These are phyloP conservation scores for Cladophialophora immunda DNA, from an alignment of 2,329 filamentous ascomycete species.

Conservation along the genomic window DNA sequence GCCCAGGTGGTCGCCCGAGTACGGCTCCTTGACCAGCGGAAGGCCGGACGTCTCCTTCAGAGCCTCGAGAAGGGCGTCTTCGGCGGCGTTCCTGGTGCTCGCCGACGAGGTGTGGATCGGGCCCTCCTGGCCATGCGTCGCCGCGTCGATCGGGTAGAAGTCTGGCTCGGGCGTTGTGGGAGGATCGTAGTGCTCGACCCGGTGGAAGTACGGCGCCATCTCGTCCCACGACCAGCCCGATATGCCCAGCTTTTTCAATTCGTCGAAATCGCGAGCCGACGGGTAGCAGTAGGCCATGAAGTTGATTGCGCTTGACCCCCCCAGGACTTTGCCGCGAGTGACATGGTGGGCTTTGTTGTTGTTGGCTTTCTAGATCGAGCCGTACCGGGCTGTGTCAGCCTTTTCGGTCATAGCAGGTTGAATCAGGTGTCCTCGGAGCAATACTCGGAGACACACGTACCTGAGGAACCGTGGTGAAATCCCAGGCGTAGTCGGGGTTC, in stretches of 20 bases:
- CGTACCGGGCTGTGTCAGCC: constrained; percentile 6
- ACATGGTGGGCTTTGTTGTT: constrained; percentile 24
- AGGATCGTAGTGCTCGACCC: constrained; percentile 41
- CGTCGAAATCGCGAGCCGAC: constrained; percentile 44
- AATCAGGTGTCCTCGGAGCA: too few species aligned
- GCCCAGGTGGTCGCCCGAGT: constrained; percentile 31
- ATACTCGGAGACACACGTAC: constrained; percentile 1
- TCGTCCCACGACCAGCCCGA: constrained; percentile 44
- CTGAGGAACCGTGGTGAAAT: constrained; percentile 30
- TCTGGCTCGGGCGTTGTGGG: constrained; percentile 28
- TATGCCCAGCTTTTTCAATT: constrained; percentile 40
- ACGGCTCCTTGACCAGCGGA: constrained; percentile 30
- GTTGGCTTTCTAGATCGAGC: constrained; percentile 23
- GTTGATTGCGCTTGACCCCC: constrained; percentile 46
- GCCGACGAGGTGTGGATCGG: constrained; percentile 39
- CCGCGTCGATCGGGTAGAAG: constrained; percentile 19
- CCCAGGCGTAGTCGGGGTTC: constrained; percentile 31
- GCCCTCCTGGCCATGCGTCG: constrained; percentile 35
- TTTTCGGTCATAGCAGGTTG: too few species aligned
- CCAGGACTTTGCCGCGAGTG: constrained; percentile 44
- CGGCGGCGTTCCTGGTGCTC: constrained; percentile 15
- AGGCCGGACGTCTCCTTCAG: constrained; percentile 31
- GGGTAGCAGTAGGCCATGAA: constrained; percentile 40
- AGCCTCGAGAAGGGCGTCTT: constrained; percentile 16
- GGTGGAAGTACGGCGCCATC: constrained; percentile 40